Conservation (phyloP, 305 asterid genomes). For the Solanum hybrid region DNA sequence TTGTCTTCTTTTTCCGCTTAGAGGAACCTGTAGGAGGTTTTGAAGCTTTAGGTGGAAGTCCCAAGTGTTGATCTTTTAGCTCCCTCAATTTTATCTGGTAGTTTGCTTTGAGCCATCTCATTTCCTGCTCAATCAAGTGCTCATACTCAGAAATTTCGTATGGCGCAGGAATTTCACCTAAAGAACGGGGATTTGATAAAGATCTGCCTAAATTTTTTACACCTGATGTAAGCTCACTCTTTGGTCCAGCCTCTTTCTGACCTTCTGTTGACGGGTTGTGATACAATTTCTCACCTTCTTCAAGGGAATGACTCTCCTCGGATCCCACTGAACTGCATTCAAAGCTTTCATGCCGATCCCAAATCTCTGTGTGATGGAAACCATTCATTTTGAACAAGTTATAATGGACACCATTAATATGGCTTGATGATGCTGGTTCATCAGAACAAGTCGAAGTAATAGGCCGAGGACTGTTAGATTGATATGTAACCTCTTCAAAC, state of each 20-base stretch:
- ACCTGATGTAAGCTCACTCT: constrained; percentile 1
- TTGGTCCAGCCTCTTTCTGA: constrained; percentile 4
- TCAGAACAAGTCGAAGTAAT: constrained; percentile 16
- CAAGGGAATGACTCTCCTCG: constrained; percentile 18
- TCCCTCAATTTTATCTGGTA: constrained; percentile 39
- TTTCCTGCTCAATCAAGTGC: constrained; percentile 44
- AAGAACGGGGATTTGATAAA: constrained; percentile 18
- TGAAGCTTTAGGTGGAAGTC: constrained; percentile 16
- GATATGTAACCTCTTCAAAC: constrained; percentile 68
- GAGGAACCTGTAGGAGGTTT: constrained; percentile 5
- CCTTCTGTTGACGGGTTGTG: constrained; percentile 7
- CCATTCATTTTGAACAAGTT: constrained; percentile 15
- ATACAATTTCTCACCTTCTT: constrained; percentile 17
- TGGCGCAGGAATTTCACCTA: constrained; percentile 15
- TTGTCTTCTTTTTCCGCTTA: not conserved
- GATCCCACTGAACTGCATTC: constrained; percentile 31
- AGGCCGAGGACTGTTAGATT: constrained; percentile 34
- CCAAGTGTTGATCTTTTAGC: constrained; percentile 26
- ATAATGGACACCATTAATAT: constrained; percentile 22
- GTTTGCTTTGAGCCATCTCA: constrained; percentile 53
- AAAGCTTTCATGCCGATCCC: constrained; percentile 33
- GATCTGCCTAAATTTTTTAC: constrained; percentile 7
- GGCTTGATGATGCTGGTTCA: constrained; percentile 23
- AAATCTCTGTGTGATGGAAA: constrained; percentile 22
- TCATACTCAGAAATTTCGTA: constrained; percentile 23